phyloP scores from a whole-genome alignment of 2,329 filamentous ascomycete genomes.

The Stemphylium beticola region DNA sequence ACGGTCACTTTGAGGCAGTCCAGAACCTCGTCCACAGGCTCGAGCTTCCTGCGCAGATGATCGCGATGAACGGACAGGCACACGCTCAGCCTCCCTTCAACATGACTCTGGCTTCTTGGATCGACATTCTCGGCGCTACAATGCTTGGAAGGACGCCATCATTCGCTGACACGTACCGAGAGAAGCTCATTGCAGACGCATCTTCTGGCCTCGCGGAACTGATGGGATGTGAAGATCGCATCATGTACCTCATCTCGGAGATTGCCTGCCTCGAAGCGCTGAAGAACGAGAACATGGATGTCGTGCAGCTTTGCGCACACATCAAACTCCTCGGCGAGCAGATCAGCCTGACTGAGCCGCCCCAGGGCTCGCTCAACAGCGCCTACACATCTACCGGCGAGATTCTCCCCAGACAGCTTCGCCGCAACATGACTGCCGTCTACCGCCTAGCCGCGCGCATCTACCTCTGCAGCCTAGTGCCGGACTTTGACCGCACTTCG shows the following conservation, averaged over 20 bases:
- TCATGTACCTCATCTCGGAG: slow-evolving; percentile 98
- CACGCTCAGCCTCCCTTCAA: slow-evolving; percentile 79
- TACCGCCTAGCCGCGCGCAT: slow-evolving; percentile 93
- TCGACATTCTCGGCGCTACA: slow-evolving; percentile 93
- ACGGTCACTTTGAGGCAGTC: slow-evolving; percentile 93
- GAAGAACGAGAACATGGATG: slow-evolving; percentile 77
- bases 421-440: slow-evolving; percentile 84
- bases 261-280: slow-evolving; percentile 94
- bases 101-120: slow-evolving; percentile 94
- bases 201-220: slow-evolving; percentile 83
- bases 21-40: slow-evolving; percentile 85
- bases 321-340: slow-evolving; percentile 87
- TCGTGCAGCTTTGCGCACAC: slow-evolving; percentile 85
- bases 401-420: slow-evolving; percentile 81
- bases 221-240: slow-evolving; percentile 95
- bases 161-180: slow-evolving; percentile 94
- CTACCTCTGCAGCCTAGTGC: slow-evolving; percentile 95
- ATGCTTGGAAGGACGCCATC: slow-evolving; percentile 85
- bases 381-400: slow-evolving; percentile 69
- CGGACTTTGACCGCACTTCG: slow-evolving; percentile 80
- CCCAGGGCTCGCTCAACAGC: slow-evolving; percentile 55
- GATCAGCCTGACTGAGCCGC: slow-evolving; percentile 78
- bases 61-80: slow-evolving; percentile 63
- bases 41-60: slow-evolving; percentile 73
- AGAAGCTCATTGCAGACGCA: slow-evolving; percentile 76